Conservation (phyloP, 148 eudicot species). For the Camellia sinensis region DNA sequence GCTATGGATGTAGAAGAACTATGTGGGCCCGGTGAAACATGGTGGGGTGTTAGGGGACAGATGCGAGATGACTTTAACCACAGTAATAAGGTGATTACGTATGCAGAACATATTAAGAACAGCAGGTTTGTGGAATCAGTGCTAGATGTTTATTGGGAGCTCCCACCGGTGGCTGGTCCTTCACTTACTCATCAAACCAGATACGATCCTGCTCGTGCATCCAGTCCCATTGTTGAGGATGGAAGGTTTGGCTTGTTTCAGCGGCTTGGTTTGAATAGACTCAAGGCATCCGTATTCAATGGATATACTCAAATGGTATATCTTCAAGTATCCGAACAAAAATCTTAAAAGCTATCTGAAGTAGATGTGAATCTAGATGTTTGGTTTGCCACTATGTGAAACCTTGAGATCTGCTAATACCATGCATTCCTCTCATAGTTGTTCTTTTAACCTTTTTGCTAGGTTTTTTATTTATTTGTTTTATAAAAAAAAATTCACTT, state of each 20-base stretch:
- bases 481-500: not conserved
- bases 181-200: slow-evolving; percentile 94
- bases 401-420: slow-evolving; percentile 21
- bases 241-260: slow-evolving; percentile 79
- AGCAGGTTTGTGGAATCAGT: slow-evolving; percentile 92
- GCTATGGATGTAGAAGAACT: slow-evolving; percentile 77
- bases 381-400: not conserved
- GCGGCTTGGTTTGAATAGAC: slow-evolving; percentile 61
- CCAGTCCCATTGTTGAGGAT: slow-evolving; percentile 82
- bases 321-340: slow-evolving; percentile 66
- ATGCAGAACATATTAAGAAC: slow-evolving; percentile 68
- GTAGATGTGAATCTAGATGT: slow-evolving; percentile 2
- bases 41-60: slow-evolving; percentile 98
- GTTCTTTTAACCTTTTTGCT: not conserved
- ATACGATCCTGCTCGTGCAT: slow-evolving; percentile 86
- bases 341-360: slow-evolving; percentile 23
- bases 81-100: slow-evolving; percentile 73
- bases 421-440: not conserved
- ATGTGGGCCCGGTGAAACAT: slow-evolving; percentile 81
- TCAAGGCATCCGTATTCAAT: slow-evolving; percentile 75
- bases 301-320: slow-evolving; percentile 99
- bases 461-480: not conserved
- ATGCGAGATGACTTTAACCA: slow-evolving; percentile 95
- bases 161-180: slow-evolving; percentile 95
- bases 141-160: slow-evolving; percentile 89